Conservation (phyloP, 495 filamentous ascomycete species). For the Podospora bellae-mahoneyi region DNA sequence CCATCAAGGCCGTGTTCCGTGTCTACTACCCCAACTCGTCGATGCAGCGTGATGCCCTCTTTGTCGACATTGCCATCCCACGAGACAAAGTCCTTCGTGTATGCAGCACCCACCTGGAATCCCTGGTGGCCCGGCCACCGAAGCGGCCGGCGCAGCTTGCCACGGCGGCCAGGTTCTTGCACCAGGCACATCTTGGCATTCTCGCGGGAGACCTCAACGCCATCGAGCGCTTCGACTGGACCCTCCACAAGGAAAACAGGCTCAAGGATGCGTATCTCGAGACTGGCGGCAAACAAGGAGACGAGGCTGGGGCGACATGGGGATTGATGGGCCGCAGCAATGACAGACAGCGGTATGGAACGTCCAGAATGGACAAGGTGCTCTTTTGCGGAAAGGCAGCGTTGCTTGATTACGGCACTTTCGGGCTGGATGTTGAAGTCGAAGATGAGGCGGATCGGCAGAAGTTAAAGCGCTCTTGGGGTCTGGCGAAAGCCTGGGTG, state of each 20-base stretch:
- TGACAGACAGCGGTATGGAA: slow-evolving; percentile 39
- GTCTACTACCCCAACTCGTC: slow-evolving; percentile 40
- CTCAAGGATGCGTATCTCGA: slow-evolving; percentile 54
- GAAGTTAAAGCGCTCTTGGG: slow-evolving; percentile 3
- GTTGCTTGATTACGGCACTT: slow-evolving; percentile 36
- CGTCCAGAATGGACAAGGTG: slow-evolving; percentile 53
- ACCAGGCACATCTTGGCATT: slow-evolving; percentile 16
- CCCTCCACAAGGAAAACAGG: slow-evolving; percentile 43
- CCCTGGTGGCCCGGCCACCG: slow-evolving; percentile 40
- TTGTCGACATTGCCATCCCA: slow-evolving; percentile 45
- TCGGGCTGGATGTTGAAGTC: slow-evolving; percentile 38
- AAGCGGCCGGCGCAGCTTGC: slow-evolving; percentile 44
- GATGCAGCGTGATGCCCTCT: slow-evolving; percentile 51
- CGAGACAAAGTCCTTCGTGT: slow-evolving; percentile 36
- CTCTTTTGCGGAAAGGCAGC: slow-evolving; percentile 32
- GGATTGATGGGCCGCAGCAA: slow-evolving; percentile 46
- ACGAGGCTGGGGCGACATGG: slow-evolving; percentile 54
- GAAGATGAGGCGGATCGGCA: slow-evolving; percentile 17
- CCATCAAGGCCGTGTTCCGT: slow-evolving; percentile 42
- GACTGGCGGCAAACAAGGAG: slow-evolving; percentile 46
- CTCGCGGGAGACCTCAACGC: slow-evolving; percentile 56
- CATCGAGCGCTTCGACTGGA: slow-evolving; percentile 49
- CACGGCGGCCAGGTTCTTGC: slow-evolving; percentile 39
- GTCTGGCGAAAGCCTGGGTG: slow-evolving; percentile 27
- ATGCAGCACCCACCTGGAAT: slow-evolving; percentile 56